phyloP scores from a whole-genome alignment of 768 basidiomycete genomes.

The Rhodosporidiobolus odoratus region DNA sequence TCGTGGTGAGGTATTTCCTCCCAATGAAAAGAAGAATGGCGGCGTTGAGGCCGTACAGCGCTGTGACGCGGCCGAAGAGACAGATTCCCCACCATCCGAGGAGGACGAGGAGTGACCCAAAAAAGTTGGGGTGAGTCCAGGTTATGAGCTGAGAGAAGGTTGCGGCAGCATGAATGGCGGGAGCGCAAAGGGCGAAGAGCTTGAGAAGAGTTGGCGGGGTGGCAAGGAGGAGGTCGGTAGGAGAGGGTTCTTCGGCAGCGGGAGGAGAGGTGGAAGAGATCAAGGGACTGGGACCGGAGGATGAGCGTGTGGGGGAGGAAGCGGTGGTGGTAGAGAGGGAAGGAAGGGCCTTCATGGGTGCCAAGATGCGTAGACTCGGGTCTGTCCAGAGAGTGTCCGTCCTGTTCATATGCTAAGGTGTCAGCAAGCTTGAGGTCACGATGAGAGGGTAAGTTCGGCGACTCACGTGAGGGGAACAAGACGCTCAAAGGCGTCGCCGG shows the following conservation, averaged over 20 bases:
- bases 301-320: neutral
- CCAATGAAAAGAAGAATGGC: conserved; percentile 27
- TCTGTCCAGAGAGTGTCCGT: conserved; percentile 37
- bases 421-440: neutral
- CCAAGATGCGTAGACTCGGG: conserved; percentile 25
- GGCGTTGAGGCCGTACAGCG: conserved; percentile 38
- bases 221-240: conserved; percentile 41
- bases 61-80: conserved; percentile 36
- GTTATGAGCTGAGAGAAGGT: conserved; percentile 39
- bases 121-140: conserved; percentile 41
- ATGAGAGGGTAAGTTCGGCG: neutral
- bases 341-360: conserved; percentile 26
- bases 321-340: conserved; percentile 8
- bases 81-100: conserved; percentile 42
- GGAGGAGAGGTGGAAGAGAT: conserved; percentile 31
- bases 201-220: conserved; percentile 43
- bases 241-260: conserved; percentile 29
- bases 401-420: neutral
- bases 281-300: conserved; percentile 13
- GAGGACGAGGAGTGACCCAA: conserved; percentile 39
- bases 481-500: too few relatives aligned
- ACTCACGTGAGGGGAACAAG: neutral
- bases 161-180: conserved; percentile 31
- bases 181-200: conserved; percentile 41
- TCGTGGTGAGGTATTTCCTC: conserved; percentile 24